Base-by-base conservation (phyloP, 1,284 basidiomycete species). In the Taiwanofungus camphoratus region DNA sequence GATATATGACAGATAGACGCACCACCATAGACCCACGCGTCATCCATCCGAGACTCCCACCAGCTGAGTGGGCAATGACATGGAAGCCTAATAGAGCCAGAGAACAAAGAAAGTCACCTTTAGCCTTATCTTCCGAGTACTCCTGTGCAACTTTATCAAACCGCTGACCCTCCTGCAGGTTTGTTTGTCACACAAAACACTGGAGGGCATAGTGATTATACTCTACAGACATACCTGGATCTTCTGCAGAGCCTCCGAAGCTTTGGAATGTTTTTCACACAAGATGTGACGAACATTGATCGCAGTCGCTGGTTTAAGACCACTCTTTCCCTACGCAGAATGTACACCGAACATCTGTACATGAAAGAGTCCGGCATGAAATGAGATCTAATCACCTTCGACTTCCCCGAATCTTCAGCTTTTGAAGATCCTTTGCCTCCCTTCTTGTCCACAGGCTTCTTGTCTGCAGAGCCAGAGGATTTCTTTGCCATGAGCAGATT, bases 81-180 rank as follows among this genome's bases (percentile, higher is more conserved):
- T 15, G 42, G 24, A 43, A 0, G 20, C 32, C 16, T 22, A 2
- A 6, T 18, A 41, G 16, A 39, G 23, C 24, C 22, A 36, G 50
- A 23, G 41, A 48, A 38, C 18, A 27, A 24, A 45, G 16, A 11
- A 35, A 32, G 15, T 18, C 30, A 82, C 87, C 76, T 73, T 90
- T 89, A 3, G 89, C 89, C 61, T 92, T 92, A 65, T 92, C 88
- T 61, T 91, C 88, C 1, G 86, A 88, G 54, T 85, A 89, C 52
- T 89, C 87, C 52, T 88, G 81, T 2, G 89, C 88, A 22, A 91
- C 86, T 62, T 87, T 89, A 64, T 91, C 83, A 57, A 89, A 91
- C 7, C 79, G 64, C 52, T 82, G 74, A 4, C 87, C 87, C 45
- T 75, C 79, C 80, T 87, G 56, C n/a, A 15, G 18, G 22, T 11